phyloP scores from a whole-genome alignment of 345 rosid genomes.

The Linum tenue region DNA sequence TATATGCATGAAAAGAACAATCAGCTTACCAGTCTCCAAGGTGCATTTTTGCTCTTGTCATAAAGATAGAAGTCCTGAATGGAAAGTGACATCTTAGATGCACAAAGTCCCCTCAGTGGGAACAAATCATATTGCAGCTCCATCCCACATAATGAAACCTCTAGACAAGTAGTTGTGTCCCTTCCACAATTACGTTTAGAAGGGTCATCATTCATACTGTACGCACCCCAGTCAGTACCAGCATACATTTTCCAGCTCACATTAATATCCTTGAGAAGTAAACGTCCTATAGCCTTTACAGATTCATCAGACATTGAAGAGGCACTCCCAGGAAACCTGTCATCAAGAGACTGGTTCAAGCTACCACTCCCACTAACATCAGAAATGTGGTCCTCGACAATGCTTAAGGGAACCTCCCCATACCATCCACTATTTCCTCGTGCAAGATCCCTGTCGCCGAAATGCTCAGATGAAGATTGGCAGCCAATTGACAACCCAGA shows the following conservation, averaged over 20 bases:
- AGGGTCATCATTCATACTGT: conserved; percentile 23
- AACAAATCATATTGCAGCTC: conserved; percentile 50
- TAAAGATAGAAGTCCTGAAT: conserved; percentile 61
- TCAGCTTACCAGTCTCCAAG: conserved; percentile 67
- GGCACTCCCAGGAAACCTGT: conserved; percentile 27
- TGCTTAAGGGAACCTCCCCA: conserved; percentile 37
- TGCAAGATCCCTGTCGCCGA: conserved; percentile 34
- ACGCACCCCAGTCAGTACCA: conserved; percentile 70
- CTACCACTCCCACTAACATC: conserved; percentile 42
- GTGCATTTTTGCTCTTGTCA: conserved; percentile 66
- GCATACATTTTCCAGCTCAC: conserved; percentile 73
- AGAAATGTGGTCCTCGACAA: conserved; percentile 73
- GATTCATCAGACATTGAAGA: conserved; percentile 26
- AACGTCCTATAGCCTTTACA: conserved; percentile 42
- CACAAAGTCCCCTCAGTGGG: conserved; percentile 50
- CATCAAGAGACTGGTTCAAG: conserved; percentile 33
- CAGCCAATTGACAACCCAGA: conserved; percentile 49
- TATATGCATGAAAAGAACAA: not conserved
- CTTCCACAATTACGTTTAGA: conserved; percentile 31
- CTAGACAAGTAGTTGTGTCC: conserved; percentile 52
- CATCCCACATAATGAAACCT: conserved; percentile 56
- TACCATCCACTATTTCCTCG: conserved; percentile 75
- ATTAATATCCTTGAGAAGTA: conserved; percentile 48
- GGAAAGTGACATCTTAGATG: conserved; percentile 59
- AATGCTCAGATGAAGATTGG: conserved; percentile 26